These are phyloP conservation scores for Epichloe bromicola DNA, from an alignment of 2,329 filamentous ascomycete genomes.

Conservation along the genomic window DNA sequence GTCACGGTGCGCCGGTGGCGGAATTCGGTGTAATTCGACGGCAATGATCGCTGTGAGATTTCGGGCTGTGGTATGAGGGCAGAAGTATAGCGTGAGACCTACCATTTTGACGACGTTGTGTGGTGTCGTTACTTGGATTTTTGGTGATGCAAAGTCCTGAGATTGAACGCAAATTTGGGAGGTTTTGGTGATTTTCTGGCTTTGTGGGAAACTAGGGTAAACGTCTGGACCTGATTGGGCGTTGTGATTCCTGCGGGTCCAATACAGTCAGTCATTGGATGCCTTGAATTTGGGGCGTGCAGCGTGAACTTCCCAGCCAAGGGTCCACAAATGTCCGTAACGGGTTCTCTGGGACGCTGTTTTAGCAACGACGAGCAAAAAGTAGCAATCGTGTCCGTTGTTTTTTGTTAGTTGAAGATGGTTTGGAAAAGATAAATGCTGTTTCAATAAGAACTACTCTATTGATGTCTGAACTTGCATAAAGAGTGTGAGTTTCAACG, in stretches of 20 bases:
- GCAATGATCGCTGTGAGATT: background rate
- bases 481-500: background rate
- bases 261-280: background rate
- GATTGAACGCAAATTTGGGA: constrained; percentile 24
- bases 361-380: background rate
- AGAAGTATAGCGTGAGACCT: constrained; percentile 16
- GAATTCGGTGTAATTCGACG: constrained; percentile 8
- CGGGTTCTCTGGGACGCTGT: background rate
- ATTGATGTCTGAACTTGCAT: no score
- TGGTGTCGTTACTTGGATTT: constrained; percentile 28
- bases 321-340: background rate
- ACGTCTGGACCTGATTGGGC: constrained; percentile 20
- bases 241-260: constrained; percentile 13
- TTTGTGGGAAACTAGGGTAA: constrained; percentile 32
- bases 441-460: no score
- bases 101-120: constrained; percentile 38
- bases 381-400: no score
- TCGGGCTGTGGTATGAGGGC: constrained; percentile 4
- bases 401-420: no score
- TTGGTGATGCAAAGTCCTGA: constrained; percentile 29
- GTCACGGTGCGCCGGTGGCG: constrained; percentile 19
- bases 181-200: constrained; percentile 31
- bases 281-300: constrained; percentile 5
- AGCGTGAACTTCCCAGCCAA: background rate
- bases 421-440: no score